Base-by-base conservation (phyloP, 2,329 filamentous ascomycete genomes). In the Monosporascus sp. region DNA sequence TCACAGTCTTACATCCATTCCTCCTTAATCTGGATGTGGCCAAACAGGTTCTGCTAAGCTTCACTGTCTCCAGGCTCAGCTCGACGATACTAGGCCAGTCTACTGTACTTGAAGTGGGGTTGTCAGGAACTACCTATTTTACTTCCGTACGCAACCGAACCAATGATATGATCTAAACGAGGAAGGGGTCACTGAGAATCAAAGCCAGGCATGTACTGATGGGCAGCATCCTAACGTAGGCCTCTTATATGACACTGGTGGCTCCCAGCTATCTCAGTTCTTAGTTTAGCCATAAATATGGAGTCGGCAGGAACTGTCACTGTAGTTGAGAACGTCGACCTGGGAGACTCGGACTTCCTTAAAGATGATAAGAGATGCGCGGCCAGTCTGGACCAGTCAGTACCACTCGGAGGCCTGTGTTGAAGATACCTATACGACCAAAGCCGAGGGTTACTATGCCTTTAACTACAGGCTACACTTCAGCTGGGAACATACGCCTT, bases 401-500 rank as follows among this genome's bases (percentile, higher is more conserved):
- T 69, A 70, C 53, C 69, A 72, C 58, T 68, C 68, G 1, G 70
- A 72, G 53, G 63, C 4, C 31, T 64, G 6, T 55, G 56, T 20
- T 65, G 67, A 62, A 63, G 65, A 51, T 61, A 46, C 49, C 22
- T 58, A 58, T 27, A 55, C 24, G 37, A 52, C 59, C 35, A 68
- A 67, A 48, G 67, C 71, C 44, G 60, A 60, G 7, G 67, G 70
- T 5, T 70, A 67, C 55, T 72, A 72, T 57, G 67, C 67, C 27
- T 72, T 72, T 49, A 57, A 63, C 1, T 72, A 72, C 55, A 61
- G 69, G 16, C 60, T 72, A 7, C 60, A 65, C n/a, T 51, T 65
- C 7, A 52, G 27, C 27, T 27, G 27, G 27, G 27, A 27, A 11
- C 27, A 27, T 27, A 11, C 2, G 27, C 27, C 57, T 2, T 56